Percentiles rank a stretch among this genome's conserved stretches.
Evolutionary conservation across 2,329 filamentous ascomycete genomes (phyloP).

Genomic region (Hortaea sp.): DNA sequence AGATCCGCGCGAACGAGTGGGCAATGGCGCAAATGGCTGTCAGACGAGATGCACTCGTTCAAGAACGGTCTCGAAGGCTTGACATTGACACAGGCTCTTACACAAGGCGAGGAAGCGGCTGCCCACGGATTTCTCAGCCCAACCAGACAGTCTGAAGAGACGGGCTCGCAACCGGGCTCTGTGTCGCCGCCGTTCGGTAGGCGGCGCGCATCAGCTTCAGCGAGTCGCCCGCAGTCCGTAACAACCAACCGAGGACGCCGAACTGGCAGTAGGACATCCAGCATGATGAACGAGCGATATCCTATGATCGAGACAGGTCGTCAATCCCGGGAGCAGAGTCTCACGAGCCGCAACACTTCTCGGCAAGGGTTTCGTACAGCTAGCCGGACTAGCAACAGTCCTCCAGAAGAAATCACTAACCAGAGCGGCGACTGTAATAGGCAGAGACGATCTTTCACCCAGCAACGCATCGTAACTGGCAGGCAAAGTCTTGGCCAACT

Average conservation of each 20-base stretch:
- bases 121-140: neutral
- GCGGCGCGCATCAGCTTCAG: constrained; percentile 2
- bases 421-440: constrained; percentile 2
- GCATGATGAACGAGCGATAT: constrained; percentile 37
- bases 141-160: neutral
- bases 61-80: constrained; percentile 9
- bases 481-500: constrained; percentile 5
- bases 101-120: neutral
- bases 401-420: neutral
- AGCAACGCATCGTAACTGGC: constrained; percentile 3
- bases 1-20: constrained; percentile 26
- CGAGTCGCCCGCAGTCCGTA: constrained; percentile 1
- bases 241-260: constrained; percentile 1
- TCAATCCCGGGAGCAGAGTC: constrained; percentile 12
- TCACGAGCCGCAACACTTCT: neutral
- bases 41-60: constrained; percentile 33
- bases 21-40: constrained; percentile 40
- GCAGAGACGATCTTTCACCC: neutral
- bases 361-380: neutral
- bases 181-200: constrained; percentile 1
- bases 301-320: constrained; percentile 30
- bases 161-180: constrained; percentile 1
- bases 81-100: constrained; percentile 4
- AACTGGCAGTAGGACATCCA: constrained; percentile 14
- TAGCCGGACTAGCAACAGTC: neutral